phyloP scores from a whole-genome alignment of 306 rosid genomes.

The Vigna hirtella region DNA sequence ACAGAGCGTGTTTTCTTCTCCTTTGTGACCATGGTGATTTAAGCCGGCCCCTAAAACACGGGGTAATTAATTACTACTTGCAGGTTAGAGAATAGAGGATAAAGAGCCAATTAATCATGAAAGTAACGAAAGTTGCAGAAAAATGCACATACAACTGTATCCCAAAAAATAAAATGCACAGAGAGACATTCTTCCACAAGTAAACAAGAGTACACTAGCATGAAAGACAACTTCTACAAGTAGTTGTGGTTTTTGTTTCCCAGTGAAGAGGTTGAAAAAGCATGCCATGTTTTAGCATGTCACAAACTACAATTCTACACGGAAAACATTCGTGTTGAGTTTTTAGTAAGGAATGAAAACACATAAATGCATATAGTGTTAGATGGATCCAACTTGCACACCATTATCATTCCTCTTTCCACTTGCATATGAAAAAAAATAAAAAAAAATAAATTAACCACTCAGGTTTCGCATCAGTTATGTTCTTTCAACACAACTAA shows the following conservation, averaged over 20 bases:
- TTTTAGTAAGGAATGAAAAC: conserved; percentile 19
- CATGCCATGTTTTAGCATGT: conserved; percentile 3
- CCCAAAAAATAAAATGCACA: not conserved
- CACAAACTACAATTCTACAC: conserved; percentile 9
- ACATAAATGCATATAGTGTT: conserved; percentile 25
- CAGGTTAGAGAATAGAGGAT: conserved; percentile 6
- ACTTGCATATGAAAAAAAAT: not conserved
- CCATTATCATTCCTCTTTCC: not conserved
- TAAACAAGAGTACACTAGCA: conserved; percentile 2
- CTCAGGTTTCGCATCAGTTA: not conserved
- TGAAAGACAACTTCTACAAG: conserved; percentile 8
- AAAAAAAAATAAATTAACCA: not conserved
- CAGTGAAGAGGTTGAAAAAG: not conserved
- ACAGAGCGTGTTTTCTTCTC: conserved; percentile 84
- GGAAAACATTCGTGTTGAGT: conserved; percentile 22
- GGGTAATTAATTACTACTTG: not conserved
- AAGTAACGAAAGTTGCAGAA: conserved; percentile 9
- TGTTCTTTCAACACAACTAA: conserved; percentile 2
- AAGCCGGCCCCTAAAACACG: conserved; percentile 75
- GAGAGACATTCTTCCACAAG: conserved; percentile 20
- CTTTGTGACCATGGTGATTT: conserved; percentile 98
- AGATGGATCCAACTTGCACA: conserved; percentile 15
- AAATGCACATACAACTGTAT: not conserved
- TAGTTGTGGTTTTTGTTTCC: not conserved
- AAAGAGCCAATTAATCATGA: conserved; percentile 20